Base-by-base conservation (phyloP, 2,329 filamentous ascomycete genomes). In the Metarhizium brunneum region DNA sequence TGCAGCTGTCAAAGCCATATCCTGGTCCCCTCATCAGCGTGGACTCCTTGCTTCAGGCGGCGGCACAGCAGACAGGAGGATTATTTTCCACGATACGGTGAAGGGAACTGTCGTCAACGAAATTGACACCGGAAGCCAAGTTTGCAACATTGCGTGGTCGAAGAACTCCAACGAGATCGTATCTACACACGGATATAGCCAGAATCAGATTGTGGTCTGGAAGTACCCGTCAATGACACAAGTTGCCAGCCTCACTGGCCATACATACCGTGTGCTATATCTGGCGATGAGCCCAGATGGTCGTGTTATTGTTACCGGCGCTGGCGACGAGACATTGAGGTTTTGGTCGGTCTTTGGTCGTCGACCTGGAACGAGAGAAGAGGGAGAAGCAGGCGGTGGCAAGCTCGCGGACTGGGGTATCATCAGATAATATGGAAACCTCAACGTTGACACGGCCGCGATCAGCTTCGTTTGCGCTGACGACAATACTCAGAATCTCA, bases 201-300 rank as follows among this genome's bases (percentile, higher is more conserved):
- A 99, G 68, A 96, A 99, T 69, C 94, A 97, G 71, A 96, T 99
- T 64, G 92, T 97, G 42, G 90, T 99, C 55, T 99, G 94, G 94
- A 99, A 99, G 68, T 99, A 99, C 67, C 94, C 94, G 1, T 92
- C 87, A 62, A 97, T 99, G 94, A 90, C 90, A 51, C 94, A 97
- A 69, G 91, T 99, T 8, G 92, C 90, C 45, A 95, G 90, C 62
- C 77, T 99, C 49, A 99, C 94, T 0, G 94, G 94, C 0, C 94
- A 99, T 70, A 99, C 94, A 1, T 97, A 95, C 71, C 87, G 94
- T 66, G 94, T 99, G 13, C 78, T 99, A 3, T 99, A 97, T 69
- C 79, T 99, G 53, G 92, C 92, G 36, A 97, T 97, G 91, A 96
- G 92, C 66, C 94, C 94, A 1, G 92, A 97, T 66, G 94, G 94